Conservation (phyloP, 352 stramenopile species). For the Phytophthora quininea region DNA sequence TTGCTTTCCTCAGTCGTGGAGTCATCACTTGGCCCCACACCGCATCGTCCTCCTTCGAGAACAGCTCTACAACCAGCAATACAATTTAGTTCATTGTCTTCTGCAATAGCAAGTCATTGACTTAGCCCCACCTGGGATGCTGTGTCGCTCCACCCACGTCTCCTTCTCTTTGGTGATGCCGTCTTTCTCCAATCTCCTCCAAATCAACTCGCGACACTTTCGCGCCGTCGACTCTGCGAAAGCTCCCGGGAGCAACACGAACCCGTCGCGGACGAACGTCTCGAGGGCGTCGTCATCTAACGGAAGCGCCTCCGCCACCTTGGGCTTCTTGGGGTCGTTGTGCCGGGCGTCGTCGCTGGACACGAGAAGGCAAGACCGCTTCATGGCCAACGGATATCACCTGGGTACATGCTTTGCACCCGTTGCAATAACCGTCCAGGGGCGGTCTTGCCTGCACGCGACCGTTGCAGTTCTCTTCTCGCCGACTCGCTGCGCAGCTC, state of each 20-base stretch:
- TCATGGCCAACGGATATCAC: background rate
- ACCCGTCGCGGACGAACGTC: slow-evolving; percentile 71
- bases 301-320: slow-evolving; percentile 15
- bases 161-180: slow-evolving; percentile 43
- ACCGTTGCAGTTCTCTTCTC: slow-evolving; percentile 23
- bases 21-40: slow-evolving; percentile 59
- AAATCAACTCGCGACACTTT: slow-evolving; percentile 55
- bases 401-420: background rate
- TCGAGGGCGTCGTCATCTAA: slow-evolving; percentile 41
- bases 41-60: slow-evolving; percentile 39
- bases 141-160: slow-evolving; percentile 66
- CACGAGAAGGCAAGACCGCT: background rate
- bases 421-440: background rate
- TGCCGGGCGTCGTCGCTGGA: background rate
- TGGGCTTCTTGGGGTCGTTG: slow-evolving; percentile 25
- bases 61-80: slow-evolving; percentile 44
- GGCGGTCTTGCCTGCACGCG: background rate
- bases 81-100: background rate
- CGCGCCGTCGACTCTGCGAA: slow-evolving; percentile 53
- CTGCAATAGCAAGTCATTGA: background rate
- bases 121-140: slow-evolving; percentile 45
- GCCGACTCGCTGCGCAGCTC: slow-evolving; percentile 5
- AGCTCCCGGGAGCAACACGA: slow-evolving; percentile 61
- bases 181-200: slow-evolving; percentile 41
- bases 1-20: slow-evolving; percentile 45